Evolutionary conservation across 805 yeast genomes (phyloP), one percentile per base, ranked within the genome.

Genomic region (Danielozyma ontarioensis): DNA sequence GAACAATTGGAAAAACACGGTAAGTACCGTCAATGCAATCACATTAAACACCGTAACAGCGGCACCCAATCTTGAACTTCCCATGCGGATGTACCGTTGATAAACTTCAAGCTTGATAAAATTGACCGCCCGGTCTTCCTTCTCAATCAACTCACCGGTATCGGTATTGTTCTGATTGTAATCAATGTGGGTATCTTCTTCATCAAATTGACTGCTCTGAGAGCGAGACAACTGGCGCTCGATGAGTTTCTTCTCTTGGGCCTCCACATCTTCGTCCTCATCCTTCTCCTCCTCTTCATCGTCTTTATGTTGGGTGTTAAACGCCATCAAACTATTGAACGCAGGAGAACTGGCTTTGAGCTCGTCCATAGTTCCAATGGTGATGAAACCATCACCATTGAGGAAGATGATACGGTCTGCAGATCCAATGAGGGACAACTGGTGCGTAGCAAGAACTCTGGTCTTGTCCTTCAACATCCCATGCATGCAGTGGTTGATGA

Each of bases 401-500:
- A 87, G 57, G 40, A 80, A 83, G 10, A 87, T 67, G 22, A 87
- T 62, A 29, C 81, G 67, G 51, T 81, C 86, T n/a, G 94, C 93
- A 35, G 70, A 59, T 15, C 74, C 75, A 40, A 86, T 72, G 39
- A 86, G 63, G 5, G 86, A 74, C 32, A 87, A 62, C 53, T 87
- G 95, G 55, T 86, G 96, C 0, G 96, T 87, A 2, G 94, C 94
- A 47, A 86, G 64, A 8, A 87, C 48, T 46, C 93, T 70, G 0
- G 96, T 87, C 46, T 72, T 76, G 13, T 58, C 55, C 26, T 61
- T 58, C 39, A 87, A 52, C 18, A 76, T 39, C 0, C 84, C 88
- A 39, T 72, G 42, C 28, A 86, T 55, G 57, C 95, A 86, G 27
- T 75, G 66, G 34, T 76, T 70, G 72, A 84, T 75, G 32, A 85